A percentile compares a stretch with the other conserved stretches of the same genome.
Evolutionary conservation across 768 basidiomycete genomes (phyloP).

Genomic region (Termitomyces heimii): DNA sequence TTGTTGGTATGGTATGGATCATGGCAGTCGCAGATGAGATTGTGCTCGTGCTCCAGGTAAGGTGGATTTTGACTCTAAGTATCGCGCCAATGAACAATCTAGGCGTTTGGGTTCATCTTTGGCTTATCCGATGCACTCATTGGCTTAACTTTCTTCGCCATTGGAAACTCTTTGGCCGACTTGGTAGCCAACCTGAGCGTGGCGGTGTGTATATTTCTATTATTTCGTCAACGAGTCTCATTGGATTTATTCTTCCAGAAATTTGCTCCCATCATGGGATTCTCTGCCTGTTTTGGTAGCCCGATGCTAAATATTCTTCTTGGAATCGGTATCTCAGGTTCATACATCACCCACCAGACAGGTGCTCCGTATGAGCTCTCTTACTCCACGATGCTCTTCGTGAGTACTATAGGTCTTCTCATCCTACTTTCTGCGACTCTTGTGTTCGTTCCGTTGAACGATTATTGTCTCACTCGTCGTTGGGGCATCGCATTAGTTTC

Average conservation of each 20-base stretch:
- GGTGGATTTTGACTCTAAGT: slow-evolving; percentile 8
- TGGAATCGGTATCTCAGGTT: slow-evolving; percentile 89
- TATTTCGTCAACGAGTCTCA: background rate
- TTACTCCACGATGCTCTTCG: slow-evolving; percentile 79
- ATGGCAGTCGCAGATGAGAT: slow-evolving; percentile 98
- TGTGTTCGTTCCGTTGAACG: slow-evolving; percentile 80
- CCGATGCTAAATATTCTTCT: slow-evolving; percentile 90
- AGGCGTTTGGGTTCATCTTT: slow-evolving; percentile 93
- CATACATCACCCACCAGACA: slow-evolving; percentile 70
- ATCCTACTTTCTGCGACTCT: slow-evolving; percentile 68
- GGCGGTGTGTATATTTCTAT: slow-evolving; percentile 49
- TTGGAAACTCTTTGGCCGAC: slow-evolving; percentile 95
- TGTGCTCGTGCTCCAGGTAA: slow-evolving; percentile 81
- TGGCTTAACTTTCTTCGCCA: slow-evolving; percentile 92
- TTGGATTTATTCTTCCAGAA: slow-evolving; percentile 31
- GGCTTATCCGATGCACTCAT: slow-evolving; percentile 97
- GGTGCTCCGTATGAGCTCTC: slow-evolving; percentile 61
- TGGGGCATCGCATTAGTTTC: slow-evolving; percentile 82
- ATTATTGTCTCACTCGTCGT: slow-evolving; percentile 67
- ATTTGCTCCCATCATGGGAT: slow-evolving; percentile 91
- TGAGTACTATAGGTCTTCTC: slow-evolving; percentile 81
- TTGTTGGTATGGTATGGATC: slow-evolving; percentile 92
- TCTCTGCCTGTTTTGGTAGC: slow-evolving; percentile 91
- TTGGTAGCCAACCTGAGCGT: slow-evolving; percentile 96
- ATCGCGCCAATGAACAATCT: slow-evolving; percentile 3